Conservation (phyloP, 1,284 basidiomycete species). For the Ustilago hordei region DNA sequence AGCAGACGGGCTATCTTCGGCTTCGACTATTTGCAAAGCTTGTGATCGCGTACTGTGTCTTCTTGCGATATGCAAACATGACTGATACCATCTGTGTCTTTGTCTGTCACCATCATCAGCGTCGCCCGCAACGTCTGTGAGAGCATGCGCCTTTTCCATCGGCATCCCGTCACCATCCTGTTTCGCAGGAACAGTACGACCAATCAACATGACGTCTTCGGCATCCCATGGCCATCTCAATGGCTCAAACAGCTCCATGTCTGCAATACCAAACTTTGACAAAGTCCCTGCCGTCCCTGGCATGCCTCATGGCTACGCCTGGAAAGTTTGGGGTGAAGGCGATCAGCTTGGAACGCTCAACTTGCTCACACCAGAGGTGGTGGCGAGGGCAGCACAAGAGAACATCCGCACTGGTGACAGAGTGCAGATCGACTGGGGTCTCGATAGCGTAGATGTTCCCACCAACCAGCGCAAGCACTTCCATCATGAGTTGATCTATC, state of each 20-base stretch:
- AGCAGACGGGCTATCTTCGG: constrained; percentile 1
- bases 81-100: background rate
- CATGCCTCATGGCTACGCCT: constrained; percentile 50
- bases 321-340: constrained; percentile 39
- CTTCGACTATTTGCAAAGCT: background rate
- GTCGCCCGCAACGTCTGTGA: background rate
- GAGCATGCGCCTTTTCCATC: background rate
- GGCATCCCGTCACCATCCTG: background rate
- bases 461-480: too few species aligned
- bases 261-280: constrained; percentile 33
- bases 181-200: background rate
- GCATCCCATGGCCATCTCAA: background rate
- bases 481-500: too few species aligned
- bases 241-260: constrained; percentile 7
- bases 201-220: background rate
- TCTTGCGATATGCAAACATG: background rate
- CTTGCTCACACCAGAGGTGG: constrained; percentile 35
- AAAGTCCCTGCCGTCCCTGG: constrained; percentile 30
- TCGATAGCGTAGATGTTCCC: constrained; percentile 51
- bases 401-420: constrained; percentile 45
- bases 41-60: background rate
- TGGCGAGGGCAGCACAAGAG: constrained; percentile 31
- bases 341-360: constrained; percentile 45
- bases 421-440: constrained; percentile 48
- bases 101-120: constrained; percentile 3